Conservation (phyloP, 75 land plant species). For the Chamaecyparis obtusa region DNA sequence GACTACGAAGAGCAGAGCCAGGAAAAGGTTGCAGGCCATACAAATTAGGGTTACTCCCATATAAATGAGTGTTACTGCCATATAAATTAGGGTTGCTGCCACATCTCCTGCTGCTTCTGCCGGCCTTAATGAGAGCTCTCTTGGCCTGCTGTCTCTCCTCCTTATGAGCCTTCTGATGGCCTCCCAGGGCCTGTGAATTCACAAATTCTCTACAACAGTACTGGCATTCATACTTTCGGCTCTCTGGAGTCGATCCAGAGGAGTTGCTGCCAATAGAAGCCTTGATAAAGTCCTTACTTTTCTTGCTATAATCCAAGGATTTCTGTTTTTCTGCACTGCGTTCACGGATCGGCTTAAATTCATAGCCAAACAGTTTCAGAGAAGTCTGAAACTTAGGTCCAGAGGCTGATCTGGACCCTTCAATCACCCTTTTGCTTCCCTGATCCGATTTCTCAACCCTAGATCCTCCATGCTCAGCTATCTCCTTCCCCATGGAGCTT, state of each 20-base stretch:
- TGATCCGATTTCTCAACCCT: neutral
- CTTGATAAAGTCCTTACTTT: neutral
- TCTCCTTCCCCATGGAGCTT: slow-evolving; percentile 13
- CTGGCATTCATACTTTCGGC: slow-evolving; percentile 76
- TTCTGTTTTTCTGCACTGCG: neutral
- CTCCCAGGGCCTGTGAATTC: slow-evolving; percentile 80
- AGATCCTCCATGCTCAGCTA: neutral
- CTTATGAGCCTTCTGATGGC: slow-evolving; percentile 81
- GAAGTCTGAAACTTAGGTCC: neutral
- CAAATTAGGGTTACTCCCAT: no score
- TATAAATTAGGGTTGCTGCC: no score
- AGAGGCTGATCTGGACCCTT: neutral
- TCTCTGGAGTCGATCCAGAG: slow-evolving; percentile 1
- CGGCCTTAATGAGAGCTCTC: slow-evolving; percentile 64
- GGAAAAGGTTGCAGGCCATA: neutral
- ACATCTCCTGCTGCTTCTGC: slow-evolving; percentile 13
- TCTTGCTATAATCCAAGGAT: neutral
- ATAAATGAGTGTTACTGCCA: no score
- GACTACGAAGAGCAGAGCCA: no score
- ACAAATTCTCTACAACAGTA: slow-evolving; percentile 82
- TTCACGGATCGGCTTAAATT: neutral
- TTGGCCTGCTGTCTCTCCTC: slow-evolving; percentile 78
- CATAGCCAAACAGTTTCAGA: neutral
- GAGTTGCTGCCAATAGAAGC: neutral
- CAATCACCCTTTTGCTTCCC: neutral